Percentiles rank a stretch among this genome's conserved stretches.
Conservation (phyloP, 2,329 filamentous ascomycete species). For the Stemphylium lycopersici region DNA sequence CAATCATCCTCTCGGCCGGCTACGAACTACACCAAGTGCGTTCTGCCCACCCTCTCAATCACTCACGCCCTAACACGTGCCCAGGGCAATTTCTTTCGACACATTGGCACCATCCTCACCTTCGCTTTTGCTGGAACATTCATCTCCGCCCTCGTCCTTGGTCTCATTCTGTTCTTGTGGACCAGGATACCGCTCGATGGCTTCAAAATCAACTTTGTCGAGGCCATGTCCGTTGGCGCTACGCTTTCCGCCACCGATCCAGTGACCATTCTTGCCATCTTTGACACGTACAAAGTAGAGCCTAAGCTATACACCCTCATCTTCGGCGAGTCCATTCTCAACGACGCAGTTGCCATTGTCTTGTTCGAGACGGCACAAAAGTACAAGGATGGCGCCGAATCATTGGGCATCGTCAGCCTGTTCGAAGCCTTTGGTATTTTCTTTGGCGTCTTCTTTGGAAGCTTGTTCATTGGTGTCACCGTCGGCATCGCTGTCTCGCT, state of each 20-base stretch:
- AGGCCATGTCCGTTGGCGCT: constrained; percentile 94
- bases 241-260: constrained; percentile 97
- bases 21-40: constrained; percentile 89
- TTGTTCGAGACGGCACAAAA: constrained; percentile 97
- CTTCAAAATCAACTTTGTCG: constrained; percentile 86
- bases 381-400: constrained; percentile 76
- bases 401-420: constrained; percentile 77
- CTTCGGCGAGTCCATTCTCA: constrained; percentile 96
- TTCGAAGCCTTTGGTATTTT: constrained; percentile 94
- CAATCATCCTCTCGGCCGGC: constrained; percentile 95
- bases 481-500: constrained; percentile 88
- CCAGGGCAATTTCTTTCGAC: constrained; percentile 93
- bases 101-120: constrained; percentile 95
- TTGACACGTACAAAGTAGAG: constrained; percentile 99
- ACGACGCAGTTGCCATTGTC: constrained; percentile 98
- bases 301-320: constrained; percentile 98
- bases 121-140: constrained; percentile 98
- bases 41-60: neutral
- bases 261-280: constrained; percentile 96
- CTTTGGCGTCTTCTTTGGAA: constrained; percentile 94
- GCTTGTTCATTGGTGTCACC: constrained; percentile 83
- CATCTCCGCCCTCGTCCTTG: constrained; percentile 93
- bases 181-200: constrained; percentile 85
- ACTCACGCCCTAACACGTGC: constrained; percentile 3
- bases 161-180: constrained; percentile 86